Evolutionary conservation across 352 stramenopile species (phyloP).

Genomic region (Pythium myriotylum): DNA sequence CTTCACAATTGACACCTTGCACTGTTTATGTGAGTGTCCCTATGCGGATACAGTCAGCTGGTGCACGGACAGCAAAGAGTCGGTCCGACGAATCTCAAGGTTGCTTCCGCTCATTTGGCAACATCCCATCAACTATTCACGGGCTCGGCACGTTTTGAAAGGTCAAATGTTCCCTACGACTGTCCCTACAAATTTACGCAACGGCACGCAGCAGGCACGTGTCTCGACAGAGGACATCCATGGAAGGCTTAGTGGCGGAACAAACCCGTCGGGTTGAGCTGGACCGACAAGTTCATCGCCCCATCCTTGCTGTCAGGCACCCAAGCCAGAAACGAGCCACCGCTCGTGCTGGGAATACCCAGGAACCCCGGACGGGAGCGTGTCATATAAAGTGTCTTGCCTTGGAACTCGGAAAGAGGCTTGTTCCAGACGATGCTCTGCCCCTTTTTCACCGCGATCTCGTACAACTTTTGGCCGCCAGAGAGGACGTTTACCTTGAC

Average conservation of each 20-base stretch:
- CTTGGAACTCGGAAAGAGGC: constrained; percentile 35
- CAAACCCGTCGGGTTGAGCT: constrained; percentile 39
- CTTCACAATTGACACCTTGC: no score
- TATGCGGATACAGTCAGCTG: no score
- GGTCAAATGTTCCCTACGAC: no score
- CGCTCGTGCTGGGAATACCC: constrained; percentile 50
- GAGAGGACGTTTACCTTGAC: constrained; percentile 57
- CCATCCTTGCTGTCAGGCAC: constrained; percentile 38
- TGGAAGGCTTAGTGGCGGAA: not conserved
- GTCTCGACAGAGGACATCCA: no score
- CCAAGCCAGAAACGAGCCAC: constrained; percentile 64
- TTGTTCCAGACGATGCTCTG: constrained; percentile 41
- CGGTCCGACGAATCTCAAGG: no score
- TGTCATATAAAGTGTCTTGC: constrained; percentile 72
- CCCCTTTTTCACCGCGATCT: constrained; percentile 41
- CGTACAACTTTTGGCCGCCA: constrained; percentile 42
- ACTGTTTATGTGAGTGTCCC: no score
- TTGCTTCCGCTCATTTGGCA: no score
- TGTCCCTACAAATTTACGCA: no score
- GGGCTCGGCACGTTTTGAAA: no score
- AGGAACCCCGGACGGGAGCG: constrained; percentile 62
- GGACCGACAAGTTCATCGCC: constrained; percentile 49
- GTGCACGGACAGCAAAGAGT: no score
- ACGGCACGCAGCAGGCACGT: no score
- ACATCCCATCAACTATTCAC: no score